Evolutionary conservation across 1,284 basidiomycete genomes (phyloP), one percentile per base, ranked within the genome.

Genomic region (Trichosporon inkin): DNA sequence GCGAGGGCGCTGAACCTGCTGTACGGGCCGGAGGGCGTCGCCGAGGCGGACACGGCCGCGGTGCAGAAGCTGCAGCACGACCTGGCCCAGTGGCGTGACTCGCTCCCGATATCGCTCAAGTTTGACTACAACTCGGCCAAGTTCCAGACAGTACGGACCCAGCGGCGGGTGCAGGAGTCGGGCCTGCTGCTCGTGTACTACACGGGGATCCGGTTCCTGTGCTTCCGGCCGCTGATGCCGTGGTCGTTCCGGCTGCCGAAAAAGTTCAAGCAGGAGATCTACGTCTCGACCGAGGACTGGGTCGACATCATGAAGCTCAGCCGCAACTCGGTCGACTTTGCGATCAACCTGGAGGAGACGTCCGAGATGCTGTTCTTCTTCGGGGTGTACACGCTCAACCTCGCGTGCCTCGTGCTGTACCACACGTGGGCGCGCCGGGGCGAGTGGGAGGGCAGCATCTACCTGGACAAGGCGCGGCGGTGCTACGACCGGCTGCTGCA

Each of bases 211-310:
- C 49, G 54, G n/a, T 61, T 67, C 49, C 65, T 71, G 1, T 57
- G 68, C 16, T 67, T 67, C 47, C 68, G 70, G 2, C 67, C 68
- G 6, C 66, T 71, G 38, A 69, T 71, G 68, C 64, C 67, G n/a
- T 69, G 63, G 63, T 68, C 67, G 13, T 71, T 71, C 58, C 66
- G 68, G 44, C 62, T 60, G 39, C 69, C 69, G 6, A 17, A 51
- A 2, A 58, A 58, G 22, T 38, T 71, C 35, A 59, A 62, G 16
- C 44, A 68, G 17, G 58, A 64, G 19, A 36, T 66, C 16, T 59
- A 69, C 49, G 47, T 71, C 4, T 55, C 60, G 24, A 49, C 22
- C 14, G 44, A 49, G 0, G 67, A 59, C 11, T 71, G 69, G 69
- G 35, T 60, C 19, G 53, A 65, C 16, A 49, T 69, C n/a, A 55